Evolutionary conservation across 371 early-diverging fungal species (phyloP), one percentile per base, ranked within the genome.

Genomic region (Mortierella sp.): DNA sequence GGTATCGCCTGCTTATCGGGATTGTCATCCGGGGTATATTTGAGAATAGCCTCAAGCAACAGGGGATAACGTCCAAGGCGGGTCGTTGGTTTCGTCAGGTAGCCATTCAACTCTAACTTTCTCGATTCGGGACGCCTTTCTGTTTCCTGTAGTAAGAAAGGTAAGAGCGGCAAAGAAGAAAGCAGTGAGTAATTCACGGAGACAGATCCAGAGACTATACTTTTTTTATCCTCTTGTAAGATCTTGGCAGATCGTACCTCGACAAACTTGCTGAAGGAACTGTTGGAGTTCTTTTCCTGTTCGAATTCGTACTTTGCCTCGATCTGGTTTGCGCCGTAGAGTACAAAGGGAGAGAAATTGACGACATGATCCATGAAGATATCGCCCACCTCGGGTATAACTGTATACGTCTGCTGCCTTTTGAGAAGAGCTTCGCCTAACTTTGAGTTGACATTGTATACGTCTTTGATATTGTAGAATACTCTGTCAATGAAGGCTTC

Each of bases 11-110:
- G 84, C 54, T 83, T 84, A 68, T 97, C 98, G 0, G 94, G 92
- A 71, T 94, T 91, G 47, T 85, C 87, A 38, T 87, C 84, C 6
- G 94, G 91, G 16, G 96, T 93, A 65, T 91, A 86, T 72, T 95
- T 93, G n/a, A 95, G 81, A 24, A 95, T 90, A 14, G 91, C 93
- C 57, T 91, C 84, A 14, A 98, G 83, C 19, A 98, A 72, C 41
- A 98, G 82, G 4, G 93, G 93, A 64, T 96, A 98, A 54, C 96
- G 86, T 8, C 94, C 97, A 61, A 97, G 72, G 24, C 96, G 91
- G 0, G 95, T 92, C 0, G 95, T 94, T 2, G 97, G 97, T 27
- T 91, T 82, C 0, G 91, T 91, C 57, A 97, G 72, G 76, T 96
- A 97, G 19, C 90, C 90, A 64, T 92, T 89, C 39, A 93, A 72